These are phyloP conservation scores for Tylopilus vinaceipallidus DNA, from an alignment of 768 basidiomycete genomes.

Conservation along the genomic window DNA sequence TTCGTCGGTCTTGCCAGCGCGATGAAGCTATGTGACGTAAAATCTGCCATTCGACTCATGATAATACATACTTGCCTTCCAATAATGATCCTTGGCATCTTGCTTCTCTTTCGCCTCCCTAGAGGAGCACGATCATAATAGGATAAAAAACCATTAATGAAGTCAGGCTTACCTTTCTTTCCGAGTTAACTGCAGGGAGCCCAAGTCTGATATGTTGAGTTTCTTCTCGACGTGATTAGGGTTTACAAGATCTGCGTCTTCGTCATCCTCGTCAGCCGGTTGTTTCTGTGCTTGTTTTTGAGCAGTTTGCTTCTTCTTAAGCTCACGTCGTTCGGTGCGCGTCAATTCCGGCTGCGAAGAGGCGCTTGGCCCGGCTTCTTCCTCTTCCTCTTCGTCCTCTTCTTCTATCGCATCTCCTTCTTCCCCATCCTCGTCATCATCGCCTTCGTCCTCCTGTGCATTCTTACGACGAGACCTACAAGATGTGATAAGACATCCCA, in stretches of 20 bases:
- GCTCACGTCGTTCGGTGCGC: slow-evolving; percentile 69
- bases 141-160: background rate
- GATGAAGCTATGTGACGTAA: slow-evolving; percentile 50
- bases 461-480: slow-evolving; percentile 26
- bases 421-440: slow-evolving; percentile 42
- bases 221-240: slow-evolving; percentile 77
- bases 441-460: slow-evolving; percentile 33
- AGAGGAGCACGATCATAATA: background rate
- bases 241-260: slow-evolving; percentile 73
- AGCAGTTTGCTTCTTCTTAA: slow-evolving; percentile 78
- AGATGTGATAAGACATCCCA: slow-evolving; percentile 7
- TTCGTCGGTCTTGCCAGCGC: slow-evolving; percentile 84
- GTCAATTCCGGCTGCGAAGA: slow-evolving; percentile 53
- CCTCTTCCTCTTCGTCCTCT: slow-evolving; percentile 41
- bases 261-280: slow-evolving; percentile 48
- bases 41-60: background rate
- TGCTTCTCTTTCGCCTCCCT: slow-evolving; percentile 93
- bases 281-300: slow-evolving; percentile 39
- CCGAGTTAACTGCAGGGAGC: slow-evolving; percentile 59
- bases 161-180: slow-evolving; percentile 55
- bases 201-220: slow-evolving; percentile 74
- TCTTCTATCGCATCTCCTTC: slow-evolving; percentile 43
- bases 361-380: slow-evolving; percentile 29
- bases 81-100: slow-evolving; percentile 83
- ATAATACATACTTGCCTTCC: slow-evolving; percentile 56